Evolutionary conservation across 2,329 filamentous ascomycete species (phyloP).

Genomic region (Claviceps africana): DNA sequence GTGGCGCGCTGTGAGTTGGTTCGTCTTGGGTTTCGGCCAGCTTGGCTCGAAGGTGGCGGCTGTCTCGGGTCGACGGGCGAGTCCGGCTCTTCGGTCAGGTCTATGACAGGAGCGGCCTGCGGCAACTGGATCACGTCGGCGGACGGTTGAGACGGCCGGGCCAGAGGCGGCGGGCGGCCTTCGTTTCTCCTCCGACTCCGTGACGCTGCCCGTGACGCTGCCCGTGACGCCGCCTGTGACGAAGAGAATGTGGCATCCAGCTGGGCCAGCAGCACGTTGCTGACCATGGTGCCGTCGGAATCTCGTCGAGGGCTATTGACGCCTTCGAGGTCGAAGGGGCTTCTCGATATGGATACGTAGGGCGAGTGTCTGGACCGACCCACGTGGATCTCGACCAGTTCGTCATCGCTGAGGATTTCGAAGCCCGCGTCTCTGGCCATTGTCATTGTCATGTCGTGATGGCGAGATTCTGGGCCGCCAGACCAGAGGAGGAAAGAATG

Average conservation of each 20-base stretch:
- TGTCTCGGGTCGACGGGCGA: slow-evolving; percentile 25
- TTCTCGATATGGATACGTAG: neutral
- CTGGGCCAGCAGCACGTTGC: neutral
- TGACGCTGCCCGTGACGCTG: neutral
- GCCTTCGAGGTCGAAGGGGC: neutral
- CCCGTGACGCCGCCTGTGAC: no score
- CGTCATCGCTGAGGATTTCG: slow-evolving; percentile 15
- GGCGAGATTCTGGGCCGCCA: neutral
- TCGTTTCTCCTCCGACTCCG: neutral
- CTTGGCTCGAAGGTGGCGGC: slow-evolving; percentile 12
- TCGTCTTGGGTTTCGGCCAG: slow-evolving; percentile 24
- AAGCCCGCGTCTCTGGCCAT: slow-evolving; percentile 7
- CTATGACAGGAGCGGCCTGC: slow-evolving; percentile 25
- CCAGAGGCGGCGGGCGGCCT: neutral
- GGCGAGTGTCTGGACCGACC: slow-evolving; percentile 5
- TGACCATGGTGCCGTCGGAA: neutral
- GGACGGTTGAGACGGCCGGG: neutral
- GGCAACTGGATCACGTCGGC: slow-evolving; percentile 4
- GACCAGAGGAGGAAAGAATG: neutral
- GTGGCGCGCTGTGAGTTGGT: slow-evolving; percentile 26
- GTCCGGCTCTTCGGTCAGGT: slow-evolving; percentile 37
- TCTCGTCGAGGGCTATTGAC: neutral
- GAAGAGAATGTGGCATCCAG: neutral
- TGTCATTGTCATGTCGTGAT: slow-evolving; percentile 9
- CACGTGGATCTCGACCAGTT: slow-evolving; percentile 20